Conservation (phyloP, 805 yeast species). For the Wickerhamiella shivajii region DNA sequence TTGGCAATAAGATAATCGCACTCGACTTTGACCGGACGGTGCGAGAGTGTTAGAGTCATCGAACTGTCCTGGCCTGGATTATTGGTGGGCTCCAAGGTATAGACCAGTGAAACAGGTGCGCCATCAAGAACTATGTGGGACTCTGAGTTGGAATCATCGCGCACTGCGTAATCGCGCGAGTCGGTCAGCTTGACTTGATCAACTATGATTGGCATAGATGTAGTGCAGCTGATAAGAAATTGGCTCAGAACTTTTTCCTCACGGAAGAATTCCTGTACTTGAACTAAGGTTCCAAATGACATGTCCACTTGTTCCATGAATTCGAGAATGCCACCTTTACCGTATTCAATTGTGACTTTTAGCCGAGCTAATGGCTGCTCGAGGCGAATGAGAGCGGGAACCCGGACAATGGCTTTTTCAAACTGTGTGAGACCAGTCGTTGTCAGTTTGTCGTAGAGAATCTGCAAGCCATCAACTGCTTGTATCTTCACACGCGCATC, state of each 20-base stretch:
- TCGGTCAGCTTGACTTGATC: slow-evolving; percentile 30
- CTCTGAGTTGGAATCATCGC: slow-evolving; percentile 21
- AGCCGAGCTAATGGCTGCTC: slow-evolving; percentile 17
- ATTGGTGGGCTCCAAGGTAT: slow-evolving; percentile 29
- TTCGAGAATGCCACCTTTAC: slow-evolving; percentile 15
- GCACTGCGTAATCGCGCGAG: slow-evolving; percentile 24
- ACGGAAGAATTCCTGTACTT: slow-evolving; percentile 68
- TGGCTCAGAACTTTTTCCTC: slow-evolving; percentile 42
- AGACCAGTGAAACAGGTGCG: slow-evolving; percentile 55
- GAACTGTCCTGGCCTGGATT: slow-evolving; percentile 12
- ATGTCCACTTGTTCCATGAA: slow-evolving; percentile 32
- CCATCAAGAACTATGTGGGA: slow-evolving; percentile 43
- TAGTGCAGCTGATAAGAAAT: slow-evolving; percentile 54
- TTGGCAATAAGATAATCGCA: slow-evolving; percentile 15
- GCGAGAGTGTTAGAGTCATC: slow-evolving; percentile 13
- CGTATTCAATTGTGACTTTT: slow-evolving; percentile 18
- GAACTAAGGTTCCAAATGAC: slow-evolving; percentile 47
- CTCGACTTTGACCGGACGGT: slow-evolving; percentile 14
- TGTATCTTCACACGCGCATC: slow-evolving; percentile 11
- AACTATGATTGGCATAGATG: slow-evolving; percentile 39
- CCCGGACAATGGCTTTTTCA: slow-evolving; percentile 11
- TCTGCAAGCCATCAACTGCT: slow-evolving; percentile 14
- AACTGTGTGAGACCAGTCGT: slow-evolving; percentile 10
- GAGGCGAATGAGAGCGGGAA: slow-evolving; percentile 22
- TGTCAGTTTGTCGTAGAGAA: slow-evolving; percentile 13